A percentile compares a stretch with the other conserved stretches of the same genome.
These are phyloP conservation scores for Prunus davidiana DNA, from an alignment of 306 rosid species.

Conservation along the genomic window DNA sequence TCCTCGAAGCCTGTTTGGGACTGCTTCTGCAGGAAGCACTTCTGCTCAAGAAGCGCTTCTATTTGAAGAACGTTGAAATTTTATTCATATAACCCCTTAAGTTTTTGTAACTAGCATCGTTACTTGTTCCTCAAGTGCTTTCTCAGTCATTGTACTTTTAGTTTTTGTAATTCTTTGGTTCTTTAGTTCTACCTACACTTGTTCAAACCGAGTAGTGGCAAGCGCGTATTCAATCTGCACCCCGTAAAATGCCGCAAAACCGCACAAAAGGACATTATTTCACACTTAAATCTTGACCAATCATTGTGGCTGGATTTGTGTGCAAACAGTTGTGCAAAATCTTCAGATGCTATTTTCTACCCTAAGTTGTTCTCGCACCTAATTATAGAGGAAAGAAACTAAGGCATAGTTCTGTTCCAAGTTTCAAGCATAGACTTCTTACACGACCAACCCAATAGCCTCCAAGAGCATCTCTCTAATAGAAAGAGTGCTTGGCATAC, in stretches of 20 bases:
- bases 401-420: neutral
- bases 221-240: neutral
- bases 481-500: neutral
- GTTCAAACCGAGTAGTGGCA: neutral
- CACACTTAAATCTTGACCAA: neutral
- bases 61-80: too few species aligned
- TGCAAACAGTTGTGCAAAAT: neutral
- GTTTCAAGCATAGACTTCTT: neutral
- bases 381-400: neutral
- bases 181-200: neutral
- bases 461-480: slow-evolving; percentile 11
- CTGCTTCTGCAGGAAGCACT: too few species aligned
- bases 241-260: neutral
- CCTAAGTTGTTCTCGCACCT: neutral
- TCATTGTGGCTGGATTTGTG: neutral
- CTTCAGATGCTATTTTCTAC: neutral
- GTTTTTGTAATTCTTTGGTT: neutral
- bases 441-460: neutral
- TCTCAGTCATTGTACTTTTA: neutral
- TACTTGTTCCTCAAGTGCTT: neutral
- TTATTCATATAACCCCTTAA: too few species aligned
- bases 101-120: too few species aligned
- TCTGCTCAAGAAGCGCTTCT: too few species aligned
- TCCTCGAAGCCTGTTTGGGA: too few species aligned
- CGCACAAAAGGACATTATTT: neutral